Conservation (phyloP, 2,329 filamentous ascomycete genomes). For the Pleochaeta shiraiana region DNA sequence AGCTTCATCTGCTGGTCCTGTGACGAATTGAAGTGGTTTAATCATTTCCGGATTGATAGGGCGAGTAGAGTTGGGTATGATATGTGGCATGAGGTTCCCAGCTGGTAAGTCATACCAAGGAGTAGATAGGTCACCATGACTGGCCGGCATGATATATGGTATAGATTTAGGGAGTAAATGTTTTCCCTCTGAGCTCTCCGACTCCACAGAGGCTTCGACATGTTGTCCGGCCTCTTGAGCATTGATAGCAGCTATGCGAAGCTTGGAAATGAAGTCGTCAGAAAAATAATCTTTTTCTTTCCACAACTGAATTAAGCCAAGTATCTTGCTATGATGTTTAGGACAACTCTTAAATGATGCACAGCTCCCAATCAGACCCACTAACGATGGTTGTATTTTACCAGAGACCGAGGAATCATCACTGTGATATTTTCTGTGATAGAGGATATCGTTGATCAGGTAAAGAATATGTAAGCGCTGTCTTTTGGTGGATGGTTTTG, state of each 20-base stretch:
- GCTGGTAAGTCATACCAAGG: slow-evolving; percentile 71
- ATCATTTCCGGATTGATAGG: slow-evolving; percentile 52
- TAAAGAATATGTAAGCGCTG: slow-evolving; percentile 58
- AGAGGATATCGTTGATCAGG: slow-evolving; percentile 55
- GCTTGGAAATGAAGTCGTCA: slow-evolving; percentile 28
- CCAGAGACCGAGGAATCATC: slow-evolving; percentile 29
- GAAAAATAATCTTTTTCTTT: slow-evolving; percentile 40
- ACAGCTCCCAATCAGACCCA: slow-evolving; percentile 37
- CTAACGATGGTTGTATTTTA: slow-evolving; percentile 35
- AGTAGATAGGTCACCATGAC: slow-evolving; percentile 50
- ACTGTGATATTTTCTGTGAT: slow-evolving; percentile 37
- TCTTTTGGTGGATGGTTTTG: slow-evolving; percentile 36
- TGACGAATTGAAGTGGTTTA: slow-evolving; percentile 45
- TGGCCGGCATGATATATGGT: slow-evolving; percentile 50
- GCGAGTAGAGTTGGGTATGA: slow-evolving; percentile 52
- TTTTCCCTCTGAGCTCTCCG: slow-evolving; percentile 11
- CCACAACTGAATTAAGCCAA: slow-evolving; percentile 47
- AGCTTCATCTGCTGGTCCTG: slow-evolving; percentile 44
- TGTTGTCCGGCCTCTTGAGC: slow-evolving; percentile 17
- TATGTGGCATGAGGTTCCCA: slow-evolving; percentile 56
- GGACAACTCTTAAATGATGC: slow-evolving; percentile 35
- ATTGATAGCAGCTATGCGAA: slow-evolving; percentile 35
- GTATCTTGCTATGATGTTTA: slow-evolving; percentile 43
- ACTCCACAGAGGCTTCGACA: slow-evolving; percentile 11
- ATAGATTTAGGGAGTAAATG: slow-evolving; percentile 30